Percentiles rank a stretch among this genome's conserved stretches.
Conservation (phyloP, 129 eudicot species). For the Centella asiatica region DNA sequence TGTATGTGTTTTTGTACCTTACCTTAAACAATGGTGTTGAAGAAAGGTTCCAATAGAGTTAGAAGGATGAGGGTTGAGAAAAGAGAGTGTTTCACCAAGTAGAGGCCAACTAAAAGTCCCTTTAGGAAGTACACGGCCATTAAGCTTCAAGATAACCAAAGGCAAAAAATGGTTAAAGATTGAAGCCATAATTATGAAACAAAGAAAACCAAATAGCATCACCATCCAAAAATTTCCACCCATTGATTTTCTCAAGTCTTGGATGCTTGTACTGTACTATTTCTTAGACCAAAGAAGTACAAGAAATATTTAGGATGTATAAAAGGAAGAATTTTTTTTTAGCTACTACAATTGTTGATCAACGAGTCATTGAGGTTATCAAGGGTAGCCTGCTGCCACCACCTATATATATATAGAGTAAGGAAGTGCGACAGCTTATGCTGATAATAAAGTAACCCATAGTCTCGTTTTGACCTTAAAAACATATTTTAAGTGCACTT, state of each 20-base stretch:
- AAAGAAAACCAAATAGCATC: slow-evolving; percentile 23
- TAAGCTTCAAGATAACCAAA: slow-evolving; percentile 31
- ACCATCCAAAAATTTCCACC: slow-evolving; percentile 17
- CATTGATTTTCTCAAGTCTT: background rate
- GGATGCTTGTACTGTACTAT: background rate
- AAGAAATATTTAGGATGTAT: background rate
- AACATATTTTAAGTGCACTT: too few relatives aligned
- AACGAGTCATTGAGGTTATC: too few relatives aligned
- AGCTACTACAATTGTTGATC: too few relatives aligned
- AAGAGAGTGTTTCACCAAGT: slow-evolving; percentile 71
- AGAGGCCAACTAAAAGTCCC: slow-evolving; percentile 75
- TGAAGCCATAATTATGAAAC: slow-evolving; percentile 31
- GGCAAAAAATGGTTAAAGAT: slow-evolving; percentile 61
- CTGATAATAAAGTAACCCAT: too few relatives aligned
- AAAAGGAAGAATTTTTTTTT: too few relatives aligned
- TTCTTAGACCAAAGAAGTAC: background rate
- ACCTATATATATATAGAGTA: too few relatives aligned
- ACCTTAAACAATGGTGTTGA: slow-evolving; percentile 71
- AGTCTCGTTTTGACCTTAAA: too few relatives aligned
- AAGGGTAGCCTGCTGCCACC: too few relatives aligned
- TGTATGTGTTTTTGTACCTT: background rate
- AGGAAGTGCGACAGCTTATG: too few relatives aligned
- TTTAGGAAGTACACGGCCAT: slow-evolving; percentile 38
- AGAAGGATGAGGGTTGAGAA: slow-evolving; percentile 71
- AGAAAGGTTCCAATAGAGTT: slow-evolving; percentile 55